Evolutionary conservation across 805 yeast genomes (phyloP).

Genomic region (Metschnikowia santaceciliae): DNA sequence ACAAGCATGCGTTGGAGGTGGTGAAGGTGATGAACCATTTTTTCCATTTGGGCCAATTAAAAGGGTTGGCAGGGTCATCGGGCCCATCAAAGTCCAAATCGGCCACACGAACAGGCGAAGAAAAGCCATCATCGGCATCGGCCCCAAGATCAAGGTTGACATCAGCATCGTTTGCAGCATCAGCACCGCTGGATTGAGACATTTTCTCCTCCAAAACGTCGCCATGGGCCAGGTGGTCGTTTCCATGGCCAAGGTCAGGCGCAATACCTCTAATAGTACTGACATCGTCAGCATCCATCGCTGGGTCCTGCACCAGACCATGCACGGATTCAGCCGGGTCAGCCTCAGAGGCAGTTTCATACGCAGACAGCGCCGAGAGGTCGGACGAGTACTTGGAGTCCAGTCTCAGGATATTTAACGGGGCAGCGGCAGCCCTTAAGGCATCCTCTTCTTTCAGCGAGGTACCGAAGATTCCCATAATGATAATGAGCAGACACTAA

Average conservation of each 20-base stretch:
- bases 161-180: not conserved
- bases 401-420: conserved; percentile 3
- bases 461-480: conserved; percentile 37
- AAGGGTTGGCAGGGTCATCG: conserved; percentile 60
- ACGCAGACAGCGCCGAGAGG: conserved; percentile 26
- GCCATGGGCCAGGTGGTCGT: not conserved
- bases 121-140: not conserved
- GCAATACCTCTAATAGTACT: conserved; percentile 11
- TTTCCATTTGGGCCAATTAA: conserved; percentile 61
- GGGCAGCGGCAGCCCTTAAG: conserved; percentile 23
- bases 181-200: not conserved
- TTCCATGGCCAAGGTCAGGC: not conserved
- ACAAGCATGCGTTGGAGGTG: conserved; percentile 57
- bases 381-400: conserved; percentile 16
- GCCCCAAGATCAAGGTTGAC: not conserved
- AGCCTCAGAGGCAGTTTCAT: conserved; percentile 30
- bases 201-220: conserved; percentile 10
- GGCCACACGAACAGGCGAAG: conserved; percentile 3
- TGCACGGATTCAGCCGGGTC: conserved; percentile 11
- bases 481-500: not conserved
- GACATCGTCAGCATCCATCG: conserved; percentile 10
- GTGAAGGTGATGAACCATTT: conserved; percentile 66
- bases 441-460: conserved; percentile 28
- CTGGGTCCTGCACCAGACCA: not conserved
- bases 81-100: conserved; percentile 57